phyloP scores from a whole-genome alignment of 1,284 basidiomycete species.

The Austropuccinia psidii region DNA sequence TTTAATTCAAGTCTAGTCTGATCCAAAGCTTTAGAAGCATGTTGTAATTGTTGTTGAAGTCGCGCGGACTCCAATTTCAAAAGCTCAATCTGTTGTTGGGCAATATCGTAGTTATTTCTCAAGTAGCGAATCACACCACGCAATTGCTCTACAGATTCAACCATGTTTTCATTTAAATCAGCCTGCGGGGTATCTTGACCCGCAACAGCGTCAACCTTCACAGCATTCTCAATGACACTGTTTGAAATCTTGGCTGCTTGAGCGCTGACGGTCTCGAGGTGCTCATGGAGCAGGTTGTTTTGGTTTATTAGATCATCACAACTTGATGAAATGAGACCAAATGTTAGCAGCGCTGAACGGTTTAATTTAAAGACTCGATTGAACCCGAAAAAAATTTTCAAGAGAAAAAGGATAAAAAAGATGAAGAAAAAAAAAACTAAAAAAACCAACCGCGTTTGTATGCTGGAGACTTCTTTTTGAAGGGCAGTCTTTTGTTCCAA shows the following conservation, averaged over 20 bases:
- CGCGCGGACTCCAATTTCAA: conserved; percentile 73
- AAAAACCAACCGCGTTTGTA: conserved; percentile 58
- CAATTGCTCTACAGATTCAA: conserved; percentile 55
- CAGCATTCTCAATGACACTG: conserved; percentile 44
- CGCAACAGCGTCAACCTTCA: too few species aligned
- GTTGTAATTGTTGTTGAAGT: conserved; percentile 66
- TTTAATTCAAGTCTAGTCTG: conserved; percentile 55
- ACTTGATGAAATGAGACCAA: conserved; percentile 49
- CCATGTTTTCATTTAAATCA: conserved; percentile 54
- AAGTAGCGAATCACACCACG: conserved; percentile 73
- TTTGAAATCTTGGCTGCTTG: conserved; percentile 64
- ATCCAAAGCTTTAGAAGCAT: conserved; percentile 61
- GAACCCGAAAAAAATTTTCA: neutral
- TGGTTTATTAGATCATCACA: conserved; percentile 68
- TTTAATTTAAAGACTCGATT: neutral
- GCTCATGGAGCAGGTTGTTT: conserved; percentile 69
- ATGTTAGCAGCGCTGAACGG: neutral
- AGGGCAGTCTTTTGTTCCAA: conserved; percentile 64
- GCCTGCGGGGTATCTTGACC: conserved; percentile 53
- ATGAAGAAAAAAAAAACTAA: neutral
- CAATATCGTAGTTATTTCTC: conserved; percentile 81
- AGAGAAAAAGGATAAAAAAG: neutral
- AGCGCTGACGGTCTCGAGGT: conserved; percentile 73
- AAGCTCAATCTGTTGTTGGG: conserved; percentile 75
- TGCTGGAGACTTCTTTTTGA: conserved; percentile 65